A percentile compares a stretch with the other conserved stretches of the same genome.
These are phyloP conservation scores for Mimosa bimucronata DNA, from an alignment of 306 rosid species.

Conservation along the genomic window DNA sequence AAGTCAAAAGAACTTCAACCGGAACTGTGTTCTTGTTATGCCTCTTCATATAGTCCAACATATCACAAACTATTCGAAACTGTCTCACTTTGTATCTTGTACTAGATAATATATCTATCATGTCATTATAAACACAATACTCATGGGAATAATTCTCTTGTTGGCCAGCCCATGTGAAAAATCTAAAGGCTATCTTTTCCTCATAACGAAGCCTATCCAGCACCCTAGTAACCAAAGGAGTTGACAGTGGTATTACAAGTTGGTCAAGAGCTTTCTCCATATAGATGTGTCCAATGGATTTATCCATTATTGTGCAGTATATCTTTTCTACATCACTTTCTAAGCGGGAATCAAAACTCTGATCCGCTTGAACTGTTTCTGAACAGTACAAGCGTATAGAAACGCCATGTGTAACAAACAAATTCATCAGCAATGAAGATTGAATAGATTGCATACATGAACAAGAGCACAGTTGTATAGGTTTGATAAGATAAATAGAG, in stretches of 20 bases:
- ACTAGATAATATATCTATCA: constrained; percentile 84
- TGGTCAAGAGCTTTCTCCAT: constrained; percentile 71
- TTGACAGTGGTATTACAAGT: constrained; percentile 53
- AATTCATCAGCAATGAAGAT: constrained; percentile 35
- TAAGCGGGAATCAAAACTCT: constrained; percentile 34
- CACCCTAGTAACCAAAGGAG: constrained; percentile 70
- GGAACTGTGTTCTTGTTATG: constrained; percentile 65
- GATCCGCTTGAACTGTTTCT: constrained; percentile 36
- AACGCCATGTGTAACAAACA: constrained; percentile 7
- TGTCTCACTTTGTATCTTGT: constrained; percentile 77
- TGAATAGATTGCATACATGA: constrained; percentile 35
- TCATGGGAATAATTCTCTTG: constrained; percentile 80
- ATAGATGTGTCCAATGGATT: constrained; percentile 50
- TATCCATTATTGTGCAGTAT: constrained; percentile 51
- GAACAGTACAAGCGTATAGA: constrained; percentile 53
- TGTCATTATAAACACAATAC: constrained; percentile 64
- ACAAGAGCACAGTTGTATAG: constrained; percentile 2
- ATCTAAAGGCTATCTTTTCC: constrained; percentile 84
- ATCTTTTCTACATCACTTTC: constrained; percentile 56
- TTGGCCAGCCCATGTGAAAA: constrained; percentile 86
- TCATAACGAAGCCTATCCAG: constrained; percentile 73
- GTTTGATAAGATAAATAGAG: constrained; percentile 15
- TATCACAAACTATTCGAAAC: constrained; percentile 82
- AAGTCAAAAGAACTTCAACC: constrained; percentile 60
- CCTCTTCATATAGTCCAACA: constrained; percentile 91